Conservation (phyloP, 2,329 filamentous ascomycete species). For the Colletotrichum simmondsii region DNA sequence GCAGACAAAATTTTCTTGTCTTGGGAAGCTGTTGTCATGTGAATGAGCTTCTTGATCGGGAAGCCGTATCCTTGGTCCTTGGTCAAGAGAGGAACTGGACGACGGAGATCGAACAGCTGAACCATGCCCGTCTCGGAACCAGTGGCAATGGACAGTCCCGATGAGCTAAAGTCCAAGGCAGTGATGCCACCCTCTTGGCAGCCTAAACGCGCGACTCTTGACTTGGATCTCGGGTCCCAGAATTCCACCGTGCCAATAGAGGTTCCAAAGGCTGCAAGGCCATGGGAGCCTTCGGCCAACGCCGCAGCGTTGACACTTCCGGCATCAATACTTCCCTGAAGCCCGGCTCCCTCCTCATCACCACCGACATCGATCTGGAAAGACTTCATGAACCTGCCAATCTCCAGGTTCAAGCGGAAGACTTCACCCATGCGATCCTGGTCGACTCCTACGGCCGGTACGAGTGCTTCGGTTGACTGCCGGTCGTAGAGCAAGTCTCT, state of each 20-base stretch:
- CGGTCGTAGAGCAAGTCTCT: slow-evolving; percentile 89
- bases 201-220: slow-evolving; percentile 81
- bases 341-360: slow-evolving; percentile 77
- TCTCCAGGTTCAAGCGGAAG: slow-evolving; percentile 90
- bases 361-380: slow-evolving; percentile 92
- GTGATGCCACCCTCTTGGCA: slow-evolving; percentile 80
- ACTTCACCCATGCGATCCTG: slow-evolving; percentile 89
- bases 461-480: slow-evolving; percentile 82
- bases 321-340: slow-evolving; percentile 88
- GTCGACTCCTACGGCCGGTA: slow-evolving; percentile 90
- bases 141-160: slow-evolving; percentile 85
- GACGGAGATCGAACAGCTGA: slow-evolving; percentile 91
- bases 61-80: slow-evolving; percentile 98
- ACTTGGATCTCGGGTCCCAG: slow-evolving; percentile 90
- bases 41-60: slow-evolving; percentile 85
- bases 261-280: slow-evolving; percentile 92
- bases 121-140: slow-evolving; percentile 91
- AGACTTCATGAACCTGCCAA: slow-evolving; percentile 92
- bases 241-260: slow-evolving; percentile 96
- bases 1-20: slow-evolving; percentile 91
- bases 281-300: slow-evolving; percentile 89
- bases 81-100: slow-evolving; percentile 83
- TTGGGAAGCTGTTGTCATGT: slow-evolving; percentile 76
- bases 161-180: slow-evolving; percentile 85
- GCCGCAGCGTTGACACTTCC: slow-evolving; percentile 89